Base-by-base conservation (phyloP, 2,329 filamentous ascomycete species). In the Lecanicillium sp. region DNA sequence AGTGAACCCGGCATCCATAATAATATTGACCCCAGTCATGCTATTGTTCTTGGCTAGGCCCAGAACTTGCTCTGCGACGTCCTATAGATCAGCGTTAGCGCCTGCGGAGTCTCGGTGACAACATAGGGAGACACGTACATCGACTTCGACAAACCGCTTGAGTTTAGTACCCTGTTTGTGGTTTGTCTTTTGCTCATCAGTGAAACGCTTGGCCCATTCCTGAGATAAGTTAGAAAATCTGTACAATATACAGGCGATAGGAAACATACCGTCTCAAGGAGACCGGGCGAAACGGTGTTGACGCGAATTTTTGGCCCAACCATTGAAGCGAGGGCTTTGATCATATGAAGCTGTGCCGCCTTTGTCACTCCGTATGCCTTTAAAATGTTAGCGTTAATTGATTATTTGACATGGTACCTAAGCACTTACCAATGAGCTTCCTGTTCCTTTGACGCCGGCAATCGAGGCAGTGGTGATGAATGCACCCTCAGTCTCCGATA, bases 281-380 rank as follows among this genome's bases (percentile, higher is more conserved):
- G 45, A 0, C 75, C 75, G 0, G 77, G 75, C 4, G 67, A 71
- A 0, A 80, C 71, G 31, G 61, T 67, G 45, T 81, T 81, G 5
- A 79, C 74, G n/a, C 75, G 54, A 17, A 81, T 72, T 31, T 65
- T 66, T 0, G 75, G 74, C 1, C 66, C 68, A 10, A 68, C 68
- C 42, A 73, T 71, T 4, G 63, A 51, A 1, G 75, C 75, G 22
- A 79, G 59, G 8, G 63, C 65, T 47, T 74, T 77, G 13, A 67
- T 63, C 4, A 81, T 62, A 50, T 80, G 76, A 28, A 79, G 61
- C 42, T 81, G 76, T 10, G 86, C 86, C 1, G 85, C 75, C 56
- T 92, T 92, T 28, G 83, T 84, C 14, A 89, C 81, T 1, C 79
- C 69, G 52, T 92, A 92, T 4, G 86, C 76, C 80, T 72, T 33